Base-by-base conservation (phyloP, 108 stramenopile species). In the Nitzschia putrida region DNA sequence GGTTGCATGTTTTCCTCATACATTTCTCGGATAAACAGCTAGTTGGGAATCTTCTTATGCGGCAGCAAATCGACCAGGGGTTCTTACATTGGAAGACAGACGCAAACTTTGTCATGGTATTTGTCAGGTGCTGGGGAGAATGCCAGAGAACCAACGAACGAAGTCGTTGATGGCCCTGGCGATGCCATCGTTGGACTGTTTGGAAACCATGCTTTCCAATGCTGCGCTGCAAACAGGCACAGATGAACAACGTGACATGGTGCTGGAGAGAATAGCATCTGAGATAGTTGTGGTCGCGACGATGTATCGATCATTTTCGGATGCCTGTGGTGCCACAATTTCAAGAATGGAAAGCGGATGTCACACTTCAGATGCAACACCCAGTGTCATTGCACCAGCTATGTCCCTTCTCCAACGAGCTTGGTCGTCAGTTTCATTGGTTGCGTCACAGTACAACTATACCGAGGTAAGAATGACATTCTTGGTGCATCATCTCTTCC, bases 271-370 rank as follows among this genome's bases (percentile, higher is more conserved):
- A 63, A 16, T 84, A 41, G 73, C 83, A 52, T 60, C 81, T 26
- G 87, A 88, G 61, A 81, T 85, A 11, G 53, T 71, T 4, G 53
- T 88, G 16, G 53, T 88, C 23, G 57, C 78, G 25, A 59, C 78
- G 8, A 70, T 83, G 51, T 53, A 78, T 45, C 69, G 57, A 38
- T 53, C 67, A 34, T 85, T 82, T 65, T 59, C 78, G 34, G 24
- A 66, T 11, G 74, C 80, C 1, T 55, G 18, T 4, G 55, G 45
- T 39, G 45, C 45, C 26, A 29, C 9, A 55, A 8, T 43, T 34
- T 38, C 42, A 13, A 41, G 49, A 20, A 54, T 51, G 23, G 63
- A 61, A 58, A 42, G 61, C 34, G 53, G 63, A 9, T 14, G 50
- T 39, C 2, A 60, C 55, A 49, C 52, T 18, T 21, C 66, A 53